A percentile compares a stretch with the other conserved stretches of the same genome.
Conservation (phyloP, 2,329 filamentous ascomycete genomes). For the Paracoccidioides brasiliensis region DNA sequence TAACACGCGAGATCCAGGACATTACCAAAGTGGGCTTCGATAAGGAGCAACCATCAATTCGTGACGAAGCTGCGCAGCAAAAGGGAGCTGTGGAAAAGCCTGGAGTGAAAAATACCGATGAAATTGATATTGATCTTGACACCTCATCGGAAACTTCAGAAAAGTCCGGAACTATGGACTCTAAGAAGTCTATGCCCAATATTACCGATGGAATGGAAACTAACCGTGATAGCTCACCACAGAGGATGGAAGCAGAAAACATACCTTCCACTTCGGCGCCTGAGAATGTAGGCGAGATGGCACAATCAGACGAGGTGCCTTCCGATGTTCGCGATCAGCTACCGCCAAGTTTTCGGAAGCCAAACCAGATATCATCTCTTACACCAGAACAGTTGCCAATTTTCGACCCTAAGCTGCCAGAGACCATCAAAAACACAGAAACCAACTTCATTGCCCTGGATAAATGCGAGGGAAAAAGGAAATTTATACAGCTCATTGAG, state of each 20-base stretch:
- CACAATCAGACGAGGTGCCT: conserved; percentile 34
- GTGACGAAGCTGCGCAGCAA: background rate
- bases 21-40: conserved; percentile 14
- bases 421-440: conserved; percentile 60
- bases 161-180: background rate
- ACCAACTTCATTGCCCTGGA: conserved; percentile 83
- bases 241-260: background rate
- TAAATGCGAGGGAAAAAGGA: conserved; percentile 58
- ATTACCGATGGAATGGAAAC: background rate
- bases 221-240: background rate
- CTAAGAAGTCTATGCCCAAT: background rate
- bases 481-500: conserved; percentile 68
- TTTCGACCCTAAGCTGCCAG: conserved; percentile 52
- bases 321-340: conserved; percentile 59
- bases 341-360: conserved; percentile 56
- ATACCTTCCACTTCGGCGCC: background rate
- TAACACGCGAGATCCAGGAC: conserved; percentile 14
- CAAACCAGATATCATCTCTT: conserved; percentile 22
- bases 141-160: conserved; percentile 7
- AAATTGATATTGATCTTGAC: conserved; percentile 28
- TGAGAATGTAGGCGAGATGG: conserved; percentile 4
- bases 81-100: background rate
- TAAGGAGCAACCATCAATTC: conserved; percentile 6
- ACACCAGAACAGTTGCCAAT: conserved; percentile 24
- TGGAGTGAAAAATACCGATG: conserved; percentile 24